Base-by-base conservation (phyloP, 1,139 yeast species). In the Diutina mesorugosa region DNA sequence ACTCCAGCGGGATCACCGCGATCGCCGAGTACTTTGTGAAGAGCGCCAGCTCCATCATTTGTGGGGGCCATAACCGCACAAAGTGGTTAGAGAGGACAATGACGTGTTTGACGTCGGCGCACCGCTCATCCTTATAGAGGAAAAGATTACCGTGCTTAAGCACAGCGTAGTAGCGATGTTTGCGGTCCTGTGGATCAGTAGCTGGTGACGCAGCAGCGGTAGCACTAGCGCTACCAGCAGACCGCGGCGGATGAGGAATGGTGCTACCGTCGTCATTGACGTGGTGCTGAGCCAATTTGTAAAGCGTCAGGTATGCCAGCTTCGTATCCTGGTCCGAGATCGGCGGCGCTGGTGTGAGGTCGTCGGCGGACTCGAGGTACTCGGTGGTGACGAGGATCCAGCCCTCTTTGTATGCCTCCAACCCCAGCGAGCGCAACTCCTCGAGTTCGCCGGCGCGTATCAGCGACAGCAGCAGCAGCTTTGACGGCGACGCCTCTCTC, bases 301-400 rank as follows among this genome's bases (percentile, higher is more conserved):
- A 84, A 32, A 83, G 71, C 1, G 88, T 73, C 18, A 84, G 73
- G 64, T 83, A 81, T 0, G 87, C 85, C 6, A 83, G 73, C 65
- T 83, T 73, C 66, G 70, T 71, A 55, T 76, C 78, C 29, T 67
- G 69, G 12, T 73, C 65, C 45, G 72, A 80, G 57, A 71, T 66
- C 14, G 53, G 45, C 7, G 45, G 28, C 18, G 32, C 28, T 7
- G 45, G 53, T 14, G 14, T 6, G 10, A 50, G 14, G 51, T 73
- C 74, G 57, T 74, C 73, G 35, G 72, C 62, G 51, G 79, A 69
- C 60, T 80, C 81, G 54, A 84, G 73, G 64, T 86, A 89, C 62
- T 87, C 93, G 59, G 83, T 83, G 0, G 97, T 88, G 9, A 90
- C 90, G 3, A 87, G 82, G 4, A 91, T 70, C 95, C 96, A 90